Percentiles rank a stretch among this genome's conserved stretches.
Conservation (phyloP, 805 yeast species). For the Pichia membranifaciens region DNA sequence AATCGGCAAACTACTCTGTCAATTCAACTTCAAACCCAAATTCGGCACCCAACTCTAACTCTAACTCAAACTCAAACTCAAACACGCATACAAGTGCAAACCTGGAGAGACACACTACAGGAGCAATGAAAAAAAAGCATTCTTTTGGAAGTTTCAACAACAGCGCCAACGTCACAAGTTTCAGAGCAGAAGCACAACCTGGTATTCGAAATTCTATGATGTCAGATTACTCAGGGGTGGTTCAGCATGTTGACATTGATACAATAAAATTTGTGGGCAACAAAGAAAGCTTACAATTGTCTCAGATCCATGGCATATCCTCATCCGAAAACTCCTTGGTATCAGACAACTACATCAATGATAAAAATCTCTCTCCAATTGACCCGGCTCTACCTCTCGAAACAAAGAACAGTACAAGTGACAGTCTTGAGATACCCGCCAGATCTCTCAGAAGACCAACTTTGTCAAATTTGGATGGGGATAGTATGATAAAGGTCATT, state of each 20-base stretch:
- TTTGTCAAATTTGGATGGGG: not conserved
- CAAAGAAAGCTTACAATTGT: conserved; percentile 9
- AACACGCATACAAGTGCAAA: no score
- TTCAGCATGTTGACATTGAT: conserved; percentile 33
- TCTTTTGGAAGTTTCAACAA: no score
- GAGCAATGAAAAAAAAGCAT: no score
- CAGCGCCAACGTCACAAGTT: not conserved
- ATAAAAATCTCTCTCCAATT: no score
- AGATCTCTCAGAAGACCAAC: conserved; percentile 2
- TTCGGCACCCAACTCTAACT: no score
- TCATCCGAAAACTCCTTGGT: conserved; percentile 2
- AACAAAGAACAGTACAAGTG: no score
- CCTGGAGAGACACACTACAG: no score
- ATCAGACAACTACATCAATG: not conserved
- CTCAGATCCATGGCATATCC: conserved; percentile 2
- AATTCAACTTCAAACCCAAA: no score
- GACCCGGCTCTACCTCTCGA: no score
- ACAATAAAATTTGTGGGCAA: conserved; percentile 30
- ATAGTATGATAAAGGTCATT: conserved; percentile 8
- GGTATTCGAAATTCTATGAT: conserved; percentile 25
- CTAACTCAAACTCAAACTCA: no score
- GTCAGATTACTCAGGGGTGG: conserved; percentile 34
- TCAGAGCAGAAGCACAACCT: not conserved
- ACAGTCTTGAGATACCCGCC: not conserved
- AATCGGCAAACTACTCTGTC: no score